Base-by-base conservation (phyloP, 2,329 filamentous ascomycete genomes). In the Tolypocladium album region DNA sequence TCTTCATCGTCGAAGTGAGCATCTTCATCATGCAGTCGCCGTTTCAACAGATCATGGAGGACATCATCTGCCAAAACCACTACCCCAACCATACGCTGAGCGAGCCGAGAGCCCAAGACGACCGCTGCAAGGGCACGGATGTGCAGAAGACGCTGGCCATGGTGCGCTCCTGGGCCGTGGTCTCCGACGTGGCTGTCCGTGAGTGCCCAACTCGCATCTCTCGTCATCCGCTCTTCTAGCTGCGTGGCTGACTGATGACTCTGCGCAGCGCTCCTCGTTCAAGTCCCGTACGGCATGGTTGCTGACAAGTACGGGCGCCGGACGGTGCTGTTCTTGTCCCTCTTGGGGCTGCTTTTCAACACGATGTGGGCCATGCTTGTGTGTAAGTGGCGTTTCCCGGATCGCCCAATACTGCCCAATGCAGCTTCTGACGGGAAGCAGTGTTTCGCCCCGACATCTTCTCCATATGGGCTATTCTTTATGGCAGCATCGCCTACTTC, bases 71-170 rank as follows among this genome's bases (percentile, higher is more conserved):
- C 67, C 77, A 78, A 31, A 66, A 73, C 20, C 74, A 78, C 62
- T 80, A 78, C 63, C 76, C 78, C 6, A 70, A 75, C 2, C 69
- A 75, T 53, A 65, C 72, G 31, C 67, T 75, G 0, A 64, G 64
- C 39, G 64, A 63, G 55, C 58, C 61, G 53, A 66, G 58, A 3
- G 62, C 69, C 66, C 58, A 69, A 2, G 79, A 82, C 60, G 66
- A 71, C 53, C 70, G 74, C 7, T 85, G 82, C 71, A 84, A 85
- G 65, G 67, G 69, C 3, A 67, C 72, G 0, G 68, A 71, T 2
- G 79, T 86, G 0, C 82, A 85, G 64, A 73, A 76, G 34, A 74
- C 76, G 24, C 71, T 85, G 52, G 80, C 82, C 15, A 77, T 79
- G 72, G 69, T 85, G 22, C 73, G 74, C 47, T 81, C 80, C 0